Evolutionary conservation across 495 filamentous ascomycete species (phyloP).

Genomic region (Penicilliopsis zonata): DNA sequence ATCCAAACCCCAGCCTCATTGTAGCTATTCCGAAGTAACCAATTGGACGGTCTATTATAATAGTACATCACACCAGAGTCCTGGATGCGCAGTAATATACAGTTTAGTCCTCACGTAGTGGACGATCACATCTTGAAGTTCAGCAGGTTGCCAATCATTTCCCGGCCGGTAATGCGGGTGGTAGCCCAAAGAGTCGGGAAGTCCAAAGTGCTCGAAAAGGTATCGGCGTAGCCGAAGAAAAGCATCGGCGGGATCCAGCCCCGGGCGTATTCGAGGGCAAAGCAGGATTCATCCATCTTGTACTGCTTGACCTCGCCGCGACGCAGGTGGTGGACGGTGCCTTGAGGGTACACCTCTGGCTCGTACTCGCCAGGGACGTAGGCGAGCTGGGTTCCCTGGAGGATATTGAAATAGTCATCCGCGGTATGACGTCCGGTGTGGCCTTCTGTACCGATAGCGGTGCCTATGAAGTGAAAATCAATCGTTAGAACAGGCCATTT

Average conservation of each 20-base stretch:
- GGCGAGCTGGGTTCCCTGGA: constrained; percentile 59
- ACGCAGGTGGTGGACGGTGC: constrained; percentile 63
- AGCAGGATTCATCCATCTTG: constrained; percentile 67
- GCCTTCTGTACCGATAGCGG: constrained; percentile 77
- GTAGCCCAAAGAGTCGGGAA: constrained; percentile 71
- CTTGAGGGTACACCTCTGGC: constrained; percentile 63
- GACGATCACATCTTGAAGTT: constrained; percentile 62
- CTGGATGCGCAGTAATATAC: too few relatives aligned
- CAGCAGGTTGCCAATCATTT: constrained; percentile 62
- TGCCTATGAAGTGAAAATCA: constrained; percentile 31
- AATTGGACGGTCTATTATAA: background rate
- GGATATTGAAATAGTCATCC: constrained; percentile 89
- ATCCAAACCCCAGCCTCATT: too few relatives aligned
- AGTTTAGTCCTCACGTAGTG: too few relatives aligned
- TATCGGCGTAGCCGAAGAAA: constrained; percentile 75
- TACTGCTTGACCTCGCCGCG: constrained; percentile 78
- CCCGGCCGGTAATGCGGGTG: constrained; percentile 50
- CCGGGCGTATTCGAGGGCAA: constrained; percentile 77
- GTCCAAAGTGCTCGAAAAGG: constrained; percentile 62
- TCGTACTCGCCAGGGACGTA: constrained; percentile 58
- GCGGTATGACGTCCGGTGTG: constrained; percentile 79
- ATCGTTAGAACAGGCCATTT: constrained; percentile 1
- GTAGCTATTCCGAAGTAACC: background rate
- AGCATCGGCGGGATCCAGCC: constrained; percentile 89
- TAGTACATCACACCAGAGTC: too few relatives aligned